phyloP scores from a whole-genome alignment of 805 yeast species.

The Lachancea lanzarotensis region DNA sequence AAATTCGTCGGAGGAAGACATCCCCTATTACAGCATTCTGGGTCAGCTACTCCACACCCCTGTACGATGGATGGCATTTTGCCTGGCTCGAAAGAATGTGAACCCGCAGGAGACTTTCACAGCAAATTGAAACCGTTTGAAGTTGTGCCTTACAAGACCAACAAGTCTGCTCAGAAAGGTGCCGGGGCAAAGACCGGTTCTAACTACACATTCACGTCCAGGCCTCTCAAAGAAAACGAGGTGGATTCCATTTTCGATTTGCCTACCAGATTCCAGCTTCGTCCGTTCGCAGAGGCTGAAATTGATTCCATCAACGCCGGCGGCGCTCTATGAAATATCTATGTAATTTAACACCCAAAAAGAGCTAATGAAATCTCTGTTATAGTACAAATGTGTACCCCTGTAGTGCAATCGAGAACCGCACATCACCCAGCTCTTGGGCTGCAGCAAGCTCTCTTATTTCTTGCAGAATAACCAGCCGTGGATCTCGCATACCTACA shows the following conservation, averaged over 20 bases:
- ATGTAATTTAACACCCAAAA: not conserved
- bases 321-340: slow-evolving; percentile 52
- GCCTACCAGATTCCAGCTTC: slow-evolving; percentile 69
- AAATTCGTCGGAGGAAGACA: slow-evolving; percentile 84
- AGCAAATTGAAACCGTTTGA: slow-evolving; percentile 36
- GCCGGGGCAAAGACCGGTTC: slow-evolving; percentile 31
- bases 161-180: slow-evolving; percentile 41
- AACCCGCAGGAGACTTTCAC: slow-evolving; percentile 17
- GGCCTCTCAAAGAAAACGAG: slow-evolving; percentile 36
- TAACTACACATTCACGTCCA: slow-evolving; percentile 22
- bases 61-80: slow-evolving; percentile 24
- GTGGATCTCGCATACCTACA: slow-evolving; percentile 43
- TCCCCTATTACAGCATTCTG: slow-evolving; percentile 37
- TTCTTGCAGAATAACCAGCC: slow-evolving; percentile 45
- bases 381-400: slow-evolving; percentile 18
- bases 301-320: slow-evolving; percentile 74
- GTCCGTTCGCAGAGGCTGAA: slow-evolving; percentile 56
- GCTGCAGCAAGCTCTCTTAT: slow-evolving; percentile 36
- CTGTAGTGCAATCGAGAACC: slow-evolving; percentile 25
- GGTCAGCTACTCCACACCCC: slow-evolving; percentile 20
- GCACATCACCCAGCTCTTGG: slow-evolving; percentile 33
- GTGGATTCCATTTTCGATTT: slow-evolving; percentile 54
- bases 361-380: not conserved
- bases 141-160: slow-evolving; percentile 35
- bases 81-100: slow-evolving; percentile 27